Evolutionary conservation across 1,284 basidiomycete species (phyloP).

Genomic region (Abortiporus biennis): DNA sequence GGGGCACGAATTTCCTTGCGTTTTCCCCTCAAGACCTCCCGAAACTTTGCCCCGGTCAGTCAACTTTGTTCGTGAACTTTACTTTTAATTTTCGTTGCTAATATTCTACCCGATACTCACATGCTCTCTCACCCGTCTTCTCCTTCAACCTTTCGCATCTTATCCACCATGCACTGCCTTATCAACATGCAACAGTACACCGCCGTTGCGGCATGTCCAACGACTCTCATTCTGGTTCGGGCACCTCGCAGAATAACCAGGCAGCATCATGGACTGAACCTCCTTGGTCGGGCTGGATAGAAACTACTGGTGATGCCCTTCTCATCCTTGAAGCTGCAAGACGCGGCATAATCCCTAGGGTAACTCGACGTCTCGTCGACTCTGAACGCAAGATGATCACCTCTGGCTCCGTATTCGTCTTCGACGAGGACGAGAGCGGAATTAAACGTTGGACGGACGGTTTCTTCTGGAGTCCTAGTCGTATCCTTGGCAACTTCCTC

Average conservation of each 20-base stretch:
- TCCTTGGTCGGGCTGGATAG: conserved; percentile 90
- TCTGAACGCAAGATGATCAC: conserved; percentile 90
- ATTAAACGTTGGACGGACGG: conserved; percentile 99
- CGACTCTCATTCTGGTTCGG: conserved; percentile 19
- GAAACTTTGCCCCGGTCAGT: conserved; percentile 10
- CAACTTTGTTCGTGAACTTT: conserved; percentile 10
- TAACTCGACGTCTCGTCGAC: conserved; percentile 92
- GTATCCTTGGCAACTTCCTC: conserved; percentile 92
- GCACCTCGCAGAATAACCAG: conserved; percentile 18
- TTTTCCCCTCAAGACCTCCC: conserved; percentile 10
- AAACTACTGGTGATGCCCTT: conserved; percentile 91
- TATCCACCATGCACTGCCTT: background rate
- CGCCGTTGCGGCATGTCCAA: conserved; percentile 23
- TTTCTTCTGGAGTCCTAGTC: conserved; percentile 84
- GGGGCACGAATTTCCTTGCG: conserved; percentile 7
- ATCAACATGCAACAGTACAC: conserved; percentile 1
- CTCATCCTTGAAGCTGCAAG: conserved; percentile 94
- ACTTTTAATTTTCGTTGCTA: conserved; percentile 4
- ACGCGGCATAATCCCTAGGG: conserved; percentile 84
- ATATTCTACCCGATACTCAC: background rate
- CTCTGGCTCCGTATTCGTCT: conserved; percentile 94
- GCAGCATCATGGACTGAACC: conserved; percentile 66
- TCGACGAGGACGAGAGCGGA: conserved; percentile 95
- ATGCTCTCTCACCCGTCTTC: background rate
- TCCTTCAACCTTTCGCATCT: background rate